A percentile compares a stretch with the other conserved stretches of the same genome.
These are phyloP conservation scores for Euptelea pleiosperma DNA, from an alignment of 164 flowering plant species.

Conservation along the genomic window DNA sequence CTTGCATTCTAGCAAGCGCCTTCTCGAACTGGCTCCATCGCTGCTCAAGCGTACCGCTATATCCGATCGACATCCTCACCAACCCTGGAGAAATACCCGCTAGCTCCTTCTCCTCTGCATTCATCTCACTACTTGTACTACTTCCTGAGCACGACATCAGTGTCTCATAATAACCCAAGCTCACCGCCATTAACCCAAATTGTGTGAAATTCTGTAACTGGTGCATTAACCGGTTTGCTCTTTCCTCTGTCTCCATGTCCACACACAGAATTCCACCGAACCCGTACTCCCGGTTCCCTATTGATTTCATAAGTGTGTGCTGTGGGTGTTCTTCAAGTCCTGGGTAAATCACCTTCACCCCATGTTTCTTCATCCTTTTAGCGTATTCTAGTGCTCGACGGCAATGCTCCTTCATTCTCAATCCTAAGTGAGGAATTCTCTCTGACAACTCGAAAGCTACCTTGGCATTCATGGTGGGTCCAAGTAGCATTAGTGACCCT, in stretches of 20 bases:
- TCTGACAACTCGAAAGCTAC: conserved; percentile 84
- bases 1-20: conserved; percentile 56
- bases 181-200: conserved; percentile 92
- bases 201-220: conserved; percentile 65
- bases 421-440: conserved; percentile 75
- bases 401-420: conserved; percentile 89
- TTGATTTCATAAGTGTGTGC: conserved; percentile 50
- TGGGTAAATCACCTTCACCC: conserved; percentile 85
- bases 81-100: conserved; percentile 91
- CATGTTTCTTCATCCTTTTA: conserved; percentile 69
- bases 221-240: conserved; percentile 69
- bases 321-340: conserved; percentile 90
- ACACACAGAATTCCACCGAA: conserved; percentile 75
- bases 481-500: conserved; percentile 80
- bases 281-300: conserved; percentile 68
- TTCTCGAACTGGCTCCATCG: conserved; percentile 78
- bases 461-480: conserved; percentile 95
- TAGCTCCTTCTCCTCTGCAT: conserved; percentile 48
- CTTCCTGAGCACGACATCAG: conserved; percentile 96
- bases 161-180: conserved; percentile 93
- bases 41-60: conserved; percentile 80
- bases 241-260: conserved; percentile 85
- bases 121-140: conserved; percentile 91
- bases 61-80: conserved; percentile 90
- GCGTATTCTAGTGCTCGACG: conserved; percentile 64